Percentiles rank a stretch among this genome's conserved stretches.
phyloP scores from a whole-genome alignment of 257 asterid species.

The Ligustrum vulgare region DNA sequence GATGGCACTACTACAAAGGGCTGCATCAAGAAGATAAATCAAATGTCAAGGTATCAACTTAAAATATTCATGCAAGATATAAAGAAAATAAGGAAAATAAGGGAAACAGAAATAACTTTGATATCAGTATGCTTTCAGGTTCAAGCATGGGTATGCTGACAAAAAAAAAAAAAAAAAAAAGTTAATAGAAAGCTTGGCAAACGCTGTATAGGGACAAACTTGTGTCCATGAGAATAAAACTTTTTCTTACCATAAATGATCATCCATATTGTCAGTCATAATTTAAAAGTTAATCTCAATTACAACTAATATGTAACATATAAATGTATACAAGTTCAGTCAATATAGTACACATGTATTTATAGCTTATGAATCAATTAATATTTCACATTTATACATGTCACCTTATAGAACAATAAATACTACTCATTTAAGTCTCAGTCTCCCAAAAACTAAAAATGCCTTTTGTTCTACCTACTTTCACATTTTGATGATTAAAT shows the following conservation, averaged over 20 bases:
- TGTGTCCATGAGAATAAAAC: background rate
- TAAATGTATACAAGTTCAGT: background rate
- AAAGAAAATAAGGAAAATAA: background rate
- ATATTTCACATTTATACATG: background rate
- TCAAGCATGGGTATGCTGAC: background rate
- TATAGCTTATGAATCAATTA: background rate
- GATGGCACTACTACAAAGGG: conserved; percentile 99
- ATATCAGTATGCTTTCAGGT: conserved; percentile 2
- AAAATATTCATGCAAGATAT: background rate
- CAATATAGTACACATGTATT: background rate
- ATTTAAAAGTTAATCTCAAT: background rate
- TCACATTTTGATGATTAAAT: background rate
- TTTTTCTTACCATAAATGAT: background rate
- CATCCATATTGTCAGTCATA: background rate
- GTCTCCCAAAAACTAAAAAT: background rate
- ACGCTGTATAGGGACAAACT: background rate
- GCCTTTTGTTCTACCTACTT: background rate
- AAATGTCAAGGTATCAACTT: conserved; percentile 24
- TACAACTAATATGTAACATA: background rate
- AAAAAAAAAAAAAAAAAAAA: no score
- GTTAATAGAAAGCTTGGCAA: background rate
- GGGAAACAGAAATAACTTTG: background rate
- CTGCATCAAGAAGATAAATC: conserved; percentile 49
- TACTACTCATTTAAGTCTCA: background rate
- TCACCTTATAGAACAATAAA: background rate